Conservation (phyloP, 805 yeast genomes). For the Barnettozyma californica region DNA sequence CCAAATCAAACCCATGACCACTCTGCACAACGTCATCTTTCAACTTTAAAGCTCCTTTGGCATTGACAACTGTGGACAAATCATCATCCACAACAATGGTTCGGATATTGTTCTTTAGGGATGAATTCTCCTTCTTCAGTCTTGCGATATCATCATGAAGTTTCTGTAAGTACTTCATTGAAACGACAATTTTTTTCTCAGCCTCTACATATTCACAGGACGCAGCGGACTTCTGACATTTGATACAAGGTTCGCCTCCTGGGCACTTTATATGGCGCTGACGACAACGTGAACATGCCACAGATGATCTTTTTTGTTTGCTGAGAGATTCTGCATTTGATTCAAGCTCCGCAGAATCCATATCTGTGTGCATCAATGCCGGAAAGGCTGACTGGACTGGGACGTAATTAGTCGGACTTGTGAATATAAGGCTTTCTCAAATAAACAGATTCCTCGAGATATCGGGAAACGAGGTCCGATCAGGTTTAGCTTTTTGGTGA, state of each 20-base stretch:
- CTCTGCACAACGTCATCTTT: neutral
- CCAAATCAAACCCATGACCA: constrained; percentile 7
- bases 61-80: neutral
- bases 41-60: neutral
- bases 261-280: constrained; percentile 72
- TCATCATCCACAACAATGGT: neutral
- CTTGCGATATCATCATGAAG: constrained; percentile 63
- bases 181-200: constrained; percentile 66
- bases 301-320: constrained; percentile 20
- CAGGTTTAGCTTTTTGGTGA: neutral
- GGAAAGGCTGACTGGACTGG: neutral
- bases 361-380: neutral
- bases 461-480: constrained; percentile 5
- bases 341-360: neutral
- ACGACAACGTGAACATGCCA: constrained; percentile 58
- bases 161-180: constrained; percentile 61
- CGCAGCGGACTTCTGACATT: constrained; percentile 50
- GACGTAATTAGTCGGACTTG: no score
- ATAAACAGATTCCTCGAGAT: neutral
- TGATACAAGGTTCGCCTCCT: constrained; percentile 68
- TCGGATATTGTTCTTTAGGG: constrained; percentile 31
- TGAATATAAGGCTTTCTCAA: neutral
- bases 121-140: constrained; percentile 61
- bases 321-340: constrained; percentile 10
- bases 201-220: constrained; percentile 70